Conservation (phyloP, 2,329 filamentous ascomycete species). For the Laburnicola sp. region DNA sequence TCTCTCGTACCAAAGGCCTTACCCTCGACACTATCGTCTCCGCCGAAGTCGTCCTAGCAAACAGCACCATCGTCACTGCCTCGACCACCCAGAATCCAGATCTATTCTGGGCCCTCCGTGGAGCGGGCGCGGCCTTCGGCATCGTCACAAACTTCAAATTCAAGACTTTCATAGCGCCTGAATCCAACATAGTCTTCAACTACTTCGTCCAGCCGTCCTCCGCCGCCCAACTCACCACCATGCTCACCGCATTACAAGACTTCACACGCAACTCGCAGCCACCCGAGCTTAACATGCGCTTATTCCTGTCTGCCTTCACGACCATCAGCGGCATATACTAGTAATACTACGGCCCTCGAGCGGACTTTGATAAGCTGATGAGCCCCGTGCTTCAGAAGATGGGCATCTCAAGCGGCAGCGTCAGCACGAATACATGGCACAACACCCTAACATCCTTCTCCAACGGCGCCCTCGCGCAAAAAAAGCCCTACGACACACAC, state of each 20-base stretch:
- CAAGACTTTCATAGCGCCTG: constrained; percentile 31
- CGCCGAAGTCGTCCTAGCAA: constrained; percentile 38
- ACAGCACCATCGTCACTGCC: constrained; percentile 41
- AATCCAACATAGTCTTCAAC: constrained; percentile 30
- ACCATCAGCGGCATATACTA: constrained; percentile 28
- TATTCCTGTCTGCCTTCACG: constrained; percentile 22
- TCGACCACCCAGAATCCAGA: constrained; percentile 40
- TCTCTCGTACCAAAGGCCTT: constrained; percentile 28
- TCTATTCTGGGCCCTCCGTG: constrained; percentile 48
- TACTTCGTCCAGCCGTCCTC: constrained; percentile 22
- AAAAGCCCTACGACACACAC: constrained; percentile 27
- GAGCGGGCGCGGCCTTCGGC: constrained; percentile 47
- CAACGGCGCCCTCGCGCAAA: constrained; percentile 23
- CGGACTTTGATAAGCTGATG: constrained; percentile 29
- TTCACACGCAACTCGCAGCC: constrained; percentile 29
- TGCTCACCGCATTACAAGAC: constrained; percentile 26
- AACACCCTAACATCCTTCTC: constrained; percentile 27
- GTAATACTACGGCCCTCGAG: constrained; percentile 23
- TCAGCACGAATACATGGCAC: constrained; percentile 23
- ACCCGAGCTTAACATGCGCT: constrained; percentile 31
- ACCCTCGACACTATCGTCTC: constrained; percentile 32
- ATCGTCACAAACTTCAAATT: constrained; percentile 43
- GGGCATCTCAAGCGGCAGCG: constrained; percentile 12
- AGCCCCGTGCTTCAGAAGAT: constrained; percentile 26
- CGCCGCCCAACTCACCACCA: constrained; percentile 19